Conservation (phyloP, 768 basidiomycete genomes). For the Lactifluus volemus region DNA sequence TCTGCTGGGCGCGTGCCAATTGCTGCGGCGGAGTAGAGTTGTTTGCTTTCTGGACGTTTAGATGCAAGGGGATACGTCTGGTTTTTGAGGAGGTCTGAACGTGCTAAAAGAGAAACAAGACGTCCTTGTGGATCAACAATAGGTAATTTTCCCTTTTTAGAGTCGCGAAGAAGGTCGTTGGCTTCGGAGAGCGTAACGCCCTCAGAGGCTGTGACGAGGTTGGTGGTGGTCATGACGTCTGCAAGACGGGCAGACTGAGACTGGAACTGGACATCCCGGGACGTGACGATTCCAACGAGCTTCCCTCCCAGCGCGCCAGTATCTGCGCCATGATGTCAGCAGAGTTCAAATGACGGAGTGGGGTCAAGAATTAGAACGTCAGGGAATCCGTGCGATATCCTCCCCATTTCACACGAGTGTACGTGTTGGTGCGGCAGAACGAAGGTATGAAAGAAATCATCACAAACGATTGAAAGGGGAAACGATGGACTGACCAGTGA, state of each 20-base stretch:
- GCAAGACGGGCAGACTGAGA: constrained; percentile 53
- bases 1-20: constrained; percentile 90
- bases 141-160: constrained; percentile 96
- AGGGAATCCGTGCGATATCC: constrained; percentile 23
- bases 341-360: constrained; percentile 20
- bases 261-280: constrained; percentile 93
- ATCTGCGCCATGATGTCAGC: constrained; percentile 39
- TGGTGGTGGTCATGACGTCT: constrained; percentile 83
- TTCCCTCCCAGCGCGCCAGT: constrained; percentile 82
- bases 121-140: constrained; percentile 59
- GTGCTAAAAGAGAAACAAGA: constrained; percentile 80
- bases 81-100: constrained; percentile 95
- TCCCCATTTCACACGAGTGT: constrained; percentile 70
- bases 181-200: constrained; percentile 90
- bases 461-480: constrained; percentile 20
- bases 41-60: constrained; percentile 85
- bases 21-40: constrained; percentile 93
- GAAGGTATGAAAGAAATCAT: constrained; percentile 65
- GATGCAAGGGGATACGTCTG: constrained; percentile 93
- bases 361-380: not conserved
- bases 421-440: constrained; percentile 81
- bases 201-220: constrained; percentile 75
- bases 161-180: constrained; percentile 89
- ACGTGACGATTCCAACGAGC: constrained; percentile 93
- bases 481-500: constrained; percentile 69